These are phyloP conservation scores for Puccinia novopanici DNA, from an alignment of 1,284 basidiomycete genomes.

Conservation along the genomic window DNA sequence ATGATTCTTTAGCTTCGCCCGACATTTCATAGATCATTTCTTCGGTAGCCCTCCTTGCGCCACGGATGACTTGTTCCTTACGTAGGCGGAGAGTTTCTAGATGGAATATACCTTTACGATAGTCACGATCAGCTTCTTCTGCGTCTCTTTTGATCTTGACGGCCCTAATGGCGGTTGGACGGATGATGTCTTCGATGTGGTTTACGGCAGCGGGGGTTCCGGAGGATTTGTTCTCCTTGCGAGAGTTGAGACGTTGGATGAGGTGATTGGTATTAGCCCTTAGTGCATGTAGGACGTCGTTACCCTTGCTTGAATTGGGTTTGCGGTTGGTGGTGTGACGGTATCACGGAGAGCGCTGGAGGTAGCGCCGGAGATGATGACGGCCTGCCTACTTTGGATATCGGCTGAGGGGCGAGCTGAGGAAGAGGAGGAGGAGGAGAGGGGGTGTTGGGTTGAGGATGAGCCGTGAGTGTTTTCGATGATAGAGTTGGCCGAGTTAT, in stretches of 20 bases:
- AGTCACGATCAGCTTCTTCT: slow-evolving; percentile 73
- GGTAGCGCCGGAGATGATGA: slow-evolving; percentile 50
- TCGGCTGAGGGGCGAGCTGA: slow-evolving; percentile 12
- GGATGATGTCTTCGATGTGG: slow-evolving; percentile 34
- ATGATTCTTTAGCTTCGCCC: slow-evolving; percentile 49
- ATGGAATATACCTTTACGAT: slow-evolving; percentile 86
- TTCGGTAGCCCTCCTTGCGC: slow-evolving; percentile 44
- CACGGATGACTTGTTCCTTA: slow-evolving; percentile 55
- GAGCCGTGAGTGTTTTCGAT: background rate
- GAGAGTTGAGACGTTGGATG: slow-evolving; percentile 48
- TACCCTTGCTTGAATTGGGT: slow-evolving; percentile 47
- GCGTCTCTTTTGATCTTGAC: slow-evolving; percentile 47
- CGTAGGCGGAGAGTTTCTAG: slow-evolving; percentile 77
- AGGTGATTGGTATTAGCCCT: slow-evolving; percentile 48
- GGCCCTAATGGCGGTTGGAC: slow-evolving; percentile 24
- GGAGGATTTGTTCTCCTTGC: slow-evolving; percentile 35
- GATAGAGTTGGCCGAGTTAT: slow-evolving; percentile 1
- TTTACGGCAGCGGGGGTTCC: background rate
- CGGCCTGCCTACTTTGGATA: background rate
- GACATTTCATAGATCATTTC: slow-evolving; percentile 48
- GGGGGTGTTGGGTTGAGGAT: background rate
- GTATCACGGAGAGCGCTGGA: slow-evolving; percentile 49
- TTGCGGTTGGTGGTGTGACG: slow-evolving; percentile 38
- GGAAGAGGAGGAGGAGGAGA: background rate
- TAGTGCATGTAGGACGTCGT: slow-evolving; percentile 46